Conservation (phyloP, 345 rosid genomes). For the Cardiospermum halicacabum region DNA sequence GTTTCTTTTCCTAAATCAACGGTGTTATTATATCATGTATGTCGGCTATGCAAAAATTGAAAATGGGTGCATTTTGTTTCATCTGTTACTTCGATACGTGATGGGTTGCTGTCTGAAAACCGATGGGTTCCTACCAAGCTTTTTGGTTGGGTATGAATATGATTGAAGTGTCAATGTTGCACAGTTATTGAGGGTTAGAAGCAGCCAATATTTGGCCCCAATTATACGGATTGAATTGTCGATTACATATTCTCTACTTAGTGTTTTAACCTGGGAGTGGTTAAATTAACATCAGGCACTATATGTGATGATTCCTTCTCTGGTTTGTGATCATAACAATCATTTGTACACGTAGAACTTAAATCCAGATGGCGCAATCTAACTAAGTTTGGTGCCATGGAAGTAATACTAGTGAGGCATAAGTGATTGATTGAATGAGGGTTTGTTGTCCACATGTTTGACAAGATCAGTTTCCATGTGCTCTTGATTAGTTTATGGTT, state of each 20-base stretch:
- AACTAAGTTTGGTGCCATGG: too few relatives aligned
- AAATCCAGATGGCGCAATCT: too few relatives aligned
- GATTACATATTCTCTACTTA: too few relatives aligned
- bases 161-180: not conserved
- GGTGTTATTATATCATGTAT: not conserved
- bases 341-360: too few relatives aligned
- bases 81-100: not conserved
- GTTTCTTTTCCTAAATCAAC: not conserved
- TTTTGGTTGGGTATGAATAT: not conserved
- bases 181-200: too few relatives aligned
- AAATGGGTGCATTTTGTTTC: not conserved
- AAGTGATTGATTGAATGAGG: constrained; percentile 7
- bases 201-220: too few relatives aligned
- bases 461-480: constrained; percentile 36
- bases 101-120: not conserved
- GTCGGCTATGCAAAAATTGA: not conserved
- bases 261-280: too few relatives aligned
- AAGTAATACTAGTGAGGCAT: constrained; percentile 1
- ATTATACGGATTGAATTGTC: too few relatives aligned
- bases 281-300: too few relatives aligned
- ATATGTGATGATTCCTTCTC: too few relatives aligned
- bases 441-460: constrained; percentile 26
- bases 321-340: too few relatives aligned
- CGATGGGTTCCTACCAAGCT: not conserved
- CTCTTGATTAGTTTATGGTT: constrained; percentile 29